Conservation (phyloP, 1,284 basidiomycete genomes). For the Filobasidium uniguttulatum region DNA sequence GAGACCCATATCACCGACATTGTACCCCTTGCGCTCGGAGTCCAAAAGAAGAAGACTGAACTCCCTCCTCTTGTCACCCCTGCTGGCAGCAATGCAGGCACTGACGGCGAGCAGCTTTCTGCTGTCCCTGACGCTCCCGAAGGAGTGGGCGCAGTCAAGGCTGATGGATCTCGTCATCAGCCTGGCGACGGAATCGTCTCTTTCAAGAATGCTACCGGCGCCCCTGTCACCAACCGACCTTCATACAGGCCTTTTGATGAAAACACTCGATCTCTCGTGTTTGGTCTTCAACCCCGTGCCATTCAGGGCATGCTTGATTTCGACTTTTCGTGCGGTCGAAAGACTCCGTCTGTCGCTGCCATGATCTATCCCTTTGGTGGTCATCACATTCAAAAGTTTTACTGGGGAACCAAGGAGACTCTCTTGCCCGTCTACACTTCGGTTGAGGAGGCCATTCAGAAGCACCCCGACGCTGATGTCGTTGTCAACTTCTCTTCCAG, state of each 20-base stretch:
- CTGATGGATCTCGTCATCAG: conserved; percentile 69
- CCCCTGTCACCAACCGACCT: conserved; percentile 45
- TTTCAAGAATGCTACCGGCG: conserved; percentile 42
- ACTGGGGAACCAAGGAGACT: conserved; percentile 99
- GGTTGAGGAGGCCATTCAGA: conserved; percentile 79
- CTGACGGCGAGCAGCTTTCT: conserved; percentile 13
- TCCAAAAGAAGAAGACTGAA: conserved; percentile 43
- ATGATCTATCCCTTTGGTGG: conserved; percentile 99
- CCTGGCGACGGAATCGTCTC: conserved; percentile 77
- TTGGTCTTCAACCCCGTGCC: conserved; percentile 94
- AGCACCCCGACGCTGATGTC: conserved; percentile 93
- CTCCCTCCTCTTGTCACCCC: conserved; percentile 28
- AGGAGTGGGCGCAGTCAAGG: conserved; percentile 67
- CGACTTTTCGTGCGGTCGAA: conserved; percentile 92
- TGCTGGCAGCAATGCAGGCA: conserved; percentile 21
- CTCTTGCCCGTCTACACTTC: conserved; percentile 94
- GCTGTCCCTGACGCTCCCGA: conserved; percentile 38
- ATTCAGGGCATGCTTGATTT: conserved; percentile 99
- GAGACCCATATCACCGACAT: conserved; percentile 98
- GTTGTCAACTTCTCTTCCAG: conserved; percentile 97
- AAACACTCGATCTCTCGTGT: conserved; percentile 86
- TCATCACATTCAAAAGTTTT: conserved; percentile 99
- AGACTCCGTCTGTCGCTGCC: conserved; percentile 86
- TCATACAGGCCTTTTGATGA: conserved; percentile 82
- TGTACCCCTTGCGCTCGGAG: conserved; percentile 88